Conservation (phyloP, 139 green algal species). For the Chlorella sp. region DNA sequence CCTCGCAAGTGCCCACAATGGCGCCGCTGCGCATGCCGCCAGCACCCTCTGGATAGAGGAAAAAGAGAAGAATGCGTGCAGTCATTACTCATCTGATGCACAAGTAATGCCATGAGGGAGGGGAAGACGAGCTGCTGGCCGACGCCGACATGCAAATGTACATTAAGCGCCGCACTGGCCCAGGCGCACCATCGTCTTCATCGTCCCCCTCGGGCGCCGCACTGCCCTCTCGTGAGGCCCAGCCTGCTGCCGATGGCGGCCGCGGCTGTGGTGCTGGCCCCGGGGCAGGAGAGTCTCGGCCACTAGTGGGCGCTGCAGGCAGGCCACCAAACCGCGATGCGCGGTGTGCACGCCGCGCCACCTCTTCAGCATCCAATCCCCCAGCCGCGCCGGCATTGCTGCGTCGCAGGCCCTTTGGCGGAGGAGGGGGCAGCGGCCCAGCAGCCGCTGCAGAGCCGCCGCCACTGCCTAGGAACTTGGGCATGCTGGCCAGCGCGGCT, state of each 20-base stretch:
- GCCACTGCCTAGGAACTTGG: conserved; percentile 43
- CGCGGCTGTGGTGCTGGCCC: neutral
- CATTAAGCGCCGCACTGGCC: no score
- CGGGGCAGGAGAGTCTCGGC: no score
- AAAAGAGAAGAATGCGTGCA: neutral
- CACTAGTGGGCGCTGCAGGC: no score
- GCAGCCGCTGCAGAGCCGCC: conserved; percentile 5
- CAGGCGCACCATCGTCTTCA: neutral
- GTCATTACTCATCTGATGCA: neutral
- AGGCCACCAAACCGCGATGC: conserved; percentile 24
- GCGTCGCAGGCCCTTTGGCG: neutral
- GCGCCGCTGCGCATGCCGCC: conserved; percentile 5
- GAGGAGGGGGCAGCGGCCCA: neutral
- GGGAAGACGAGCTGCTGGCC: no score
- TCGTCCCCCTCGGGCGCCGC: neutral
- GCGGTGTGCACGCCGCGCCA: conserved; percentile 16
- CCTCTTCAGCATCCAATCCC: conserved; percentile 5
- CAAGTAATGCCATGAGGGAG: neutral
- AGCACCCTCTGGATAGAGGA: neutral
- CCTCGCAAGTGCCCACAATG: conserved; percentile 64
- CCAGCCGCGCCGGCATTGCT: neutral
- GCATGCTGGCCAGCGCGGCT: conserved; percentile 42
- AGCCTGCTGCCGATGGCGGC: neutral
- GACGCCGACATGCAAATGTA: no score
- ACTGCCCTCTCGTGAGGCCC: neutral